Evolutionary conservation across 108 stramenopile species (phyloP), one percentile per base, ranked within the genome.

Genomic region (Aurantiochytrium sp.): DNA sequence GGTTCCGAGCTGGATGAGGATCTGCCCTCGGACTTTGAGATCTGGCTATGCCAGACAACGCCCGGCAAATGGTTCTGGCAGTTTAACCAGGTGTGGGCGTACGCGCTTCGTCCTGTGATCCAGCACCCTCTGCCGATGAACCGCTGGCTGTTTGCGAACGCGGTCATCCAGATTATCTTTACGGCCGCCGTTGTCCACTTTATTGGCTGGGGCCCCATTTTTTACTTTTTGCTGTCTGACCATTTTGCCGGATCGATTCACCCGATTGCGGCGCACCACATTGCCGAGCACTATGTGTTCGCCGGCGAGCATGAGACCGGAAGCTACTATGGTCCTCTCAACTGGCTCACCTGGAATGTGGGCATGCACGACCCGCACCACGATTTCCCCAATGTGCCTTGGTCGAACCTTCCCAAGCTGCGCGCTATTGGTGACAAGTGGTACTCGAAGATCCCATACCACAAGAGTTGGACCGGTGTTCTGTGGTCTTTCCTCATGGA

Each of bases 331-430:
- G 98, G 98, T 60, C 94, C 93, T 12, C 92, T 97, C 28, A 98
- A 98, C 92, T 95, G 92, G 87, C 92, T 98, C 69, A 93, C 95
- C 87, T 97, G 96, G 91, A 97, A 98, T 90, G 98, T 97, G 44
- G 98, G 98, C 6, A 97, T 97, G 89, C 98, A 98, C 93, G 97
- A 98, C 91, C 97, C 97, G 90, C 98, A 98, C 90, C 98, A 98
- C 88, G 98, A 98, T 90, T 97, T 98, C 90, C 96, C 97, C 58
- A 92, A 94, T 35, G 91, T 98, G 12, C 91, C 96, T 5, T 94
- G 97, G 21, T 92, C 92, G 60, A 92, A 91, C 18, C 93, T 98
- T 51, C 97, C 96, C 3, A 72, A 93, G 88, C 95, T 98, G 21
- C 91, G 95, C 5, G 90, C 45, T 42, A 94, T 97, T 72, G 96